phyloP scores from a whole-genome alignment of 495 filamentous ascomycete species.

The Penicillium salamii region DNA sequence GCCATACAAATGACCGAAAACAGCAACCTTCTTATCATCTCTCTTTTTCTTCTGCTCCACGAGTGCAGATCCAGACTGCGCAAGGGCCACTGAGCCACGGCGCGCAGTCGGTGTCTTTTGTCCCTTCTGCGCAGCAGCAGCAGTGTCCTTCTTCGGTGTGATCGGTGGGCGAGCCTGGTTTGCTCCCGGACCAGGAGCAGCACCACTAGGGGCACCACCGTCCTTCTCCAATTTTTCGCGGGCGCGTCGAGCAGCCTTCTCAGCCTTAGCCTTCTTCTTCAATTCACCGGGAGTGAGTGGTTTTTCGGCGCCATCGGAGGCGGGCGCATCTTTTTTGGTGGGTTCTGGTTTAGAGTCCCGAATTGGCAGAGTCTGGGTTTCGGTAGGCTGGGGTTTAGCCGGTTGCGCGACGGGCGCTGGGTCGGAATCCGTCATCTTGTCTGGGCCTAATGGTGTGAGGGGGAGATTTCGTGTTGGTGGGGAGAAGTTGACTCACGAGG shows the following conservation, averaged over 20 bases:
- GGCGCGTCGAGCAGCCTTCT: constrained; percentile 72
- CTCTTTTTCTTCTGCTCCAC: constrained; percentile 43
- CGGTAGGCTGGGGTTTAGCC: constrained; percentile 17
- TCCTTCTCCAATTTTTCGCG: constrained; percentile 52
- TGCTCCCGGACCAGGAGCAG: constrained; percentile 16
- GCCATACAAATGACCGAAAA: constrained; percentile 84
- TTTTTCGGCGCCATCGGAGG: constrained; percentile 19
- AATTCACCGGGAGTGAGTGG: constrained; percentile 65
- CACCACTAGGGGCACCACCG: constrained; percentile 24
- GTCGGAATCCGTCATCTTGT: constrained; percentile 31
- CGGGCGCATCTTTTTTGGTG: constrained; percentile 26
- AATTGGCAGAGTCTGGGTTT: constrained; percentile 24
- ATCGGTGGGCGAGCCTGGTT: constrained; percentile 19
- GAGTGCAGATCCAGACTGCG: constrained; percentile 26
- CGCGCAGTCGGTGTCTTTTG: constrained; percentile 35
- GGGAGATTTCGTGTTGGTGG: constrained; percentile 28
- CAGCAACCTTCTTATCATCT: constrained; percentile 70
- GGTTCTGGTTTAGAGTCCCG: constrained; percentile 27
- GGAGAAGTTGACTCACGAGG: constrained; percentile 32
- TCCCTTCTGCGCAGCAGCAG: constrained; percentile 31
- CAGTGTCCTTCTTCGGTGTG: constrained; percentile 48
- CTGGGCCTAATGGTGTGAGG: constrained; percentile 17
- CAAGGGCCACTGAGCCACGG: constrained; percentile 40
- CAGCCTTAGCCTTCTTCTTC: constrained; percentile 75
- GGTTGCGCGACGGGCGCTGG: constrained; percentile 17